A percentile compares a stretch with the other conserved stretches of the same genome.
Evolutionary conservation across 495 filamentous ascomycete genomes (phyloP).

Genomic region (Bryoglossum gracile): DNA sequence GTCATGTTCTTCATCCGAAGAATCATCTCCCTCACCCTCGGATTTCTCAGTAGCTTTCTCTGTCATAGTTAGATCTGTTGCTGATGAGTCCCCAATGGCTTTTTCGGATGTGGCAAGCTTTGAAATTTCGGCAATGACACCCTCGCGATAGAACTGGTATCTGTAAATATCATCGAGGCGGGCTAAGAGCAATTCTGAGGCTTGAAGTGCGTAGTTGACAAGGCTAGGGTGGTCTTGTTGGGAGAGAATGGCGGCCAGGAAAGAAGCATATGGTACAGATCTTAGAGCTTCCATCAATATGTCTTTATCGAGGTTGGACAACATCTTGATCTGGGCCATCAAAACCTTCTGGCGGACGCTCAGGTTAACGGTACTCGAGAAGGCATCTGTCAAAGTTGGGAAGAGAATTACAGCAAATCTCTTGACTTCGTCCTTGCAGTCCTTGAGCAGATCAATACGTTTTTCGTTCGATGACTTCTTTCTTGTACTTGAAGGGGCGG

Average conservation of each 20-base stretch:
- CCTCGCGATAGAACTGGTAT: slow-evolving; percentile 95
- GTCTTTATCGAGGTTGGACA: slow-evolving; percentile 80
- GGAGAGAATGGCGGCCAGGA: slow-evolving; percentile 89
- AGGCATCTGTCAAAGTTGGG: slow-evolving; percentile 93
- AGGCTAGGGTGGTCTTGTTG: slow-evolving; percentile 89
- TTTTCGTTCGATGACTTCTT: slow-evolving; percentile 67
- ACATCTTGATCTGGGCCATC: slow-evolving; percentile 92
- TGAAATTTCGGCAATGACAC: slow-evolving; percentile 84
- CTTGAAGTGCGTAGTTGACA: slow-evolving; percentile 79
- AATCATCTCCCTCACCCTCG: slow-evolving; percentile 32
- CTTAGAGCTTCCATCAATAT: slow-evolving; percentile 83
- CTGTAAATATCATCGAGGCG: slow-evolving; percentile 82
- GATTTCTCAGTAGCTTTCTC: slow-evolving; percentile 23
- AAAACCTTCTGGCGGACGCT: slow-evolving; percentile 95
- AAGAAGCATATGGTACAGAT: slow-evolving; percentile 95
- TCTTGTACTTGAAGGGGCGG: slow-evolving; percentile 23
- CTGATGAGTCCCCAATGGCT: neutral
- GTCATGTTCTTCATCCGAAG: slow-evolving; percentile 37
- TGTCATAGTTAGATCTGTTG: slow-evolving; percentile 2
- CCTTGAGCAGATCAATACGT: slow-evolving; percentile 65
- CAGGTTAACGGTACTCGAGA: slow-evolving; percentile 97
- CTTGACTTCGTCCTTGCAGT: slow-evolving; percentile 77
- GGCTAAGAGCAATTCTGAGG: slow-evolving; percentile 77
- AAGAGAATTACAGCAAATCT: slow-evolving; percentile 94
- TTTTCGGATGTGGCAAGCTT: slow-evolving; percentile 51